These are phyloP conservation scores for Leccinellum rugosiceps DNA, from an alignment of 768 basidiomycete genomes.

Conservation along the genomic window DNA sequence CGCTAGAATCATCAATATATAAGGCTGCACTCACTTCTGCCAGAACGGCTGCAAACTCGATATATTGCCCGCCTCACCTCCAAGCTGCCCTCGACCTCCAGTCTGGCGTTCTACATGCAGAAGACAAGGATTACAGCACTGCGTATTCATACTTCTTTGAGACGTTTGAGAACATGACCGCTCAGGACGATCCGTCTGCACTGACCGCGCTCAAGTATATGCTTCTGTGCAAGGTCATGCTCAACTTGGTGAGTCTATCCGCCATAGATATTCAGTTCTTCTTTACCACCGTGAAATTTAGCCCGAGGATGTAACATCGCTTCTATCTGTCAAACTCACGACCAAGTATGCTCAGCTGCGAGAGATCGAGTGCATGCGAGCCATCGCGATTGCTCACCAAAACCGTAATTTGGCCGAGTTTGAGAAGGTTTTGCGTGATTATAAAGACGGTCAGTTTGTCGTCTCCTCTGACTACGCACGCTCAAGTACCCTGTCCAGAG, in stretches of 20 bases:
- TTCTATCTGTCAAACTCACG: slow-evolving; percentile 84
- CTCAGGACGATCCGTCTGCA: slow-evolving; percentile 73
- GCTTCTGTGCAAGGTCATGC: slow-evolving; percentile 97
- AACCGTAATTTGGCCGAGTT: slow-evolving; percentile 87
- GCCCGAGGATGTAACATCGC: slow-evolving; percentile 91
- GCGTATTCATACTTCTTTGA: slow-evolving; percentile 98
- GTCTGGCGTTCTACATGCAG: slow-evolving; percentile 84
- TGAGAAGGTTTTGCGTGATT: slow-evolving; percentile 81
- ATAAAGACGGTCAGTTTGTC: slow-evolving; percentile 61
- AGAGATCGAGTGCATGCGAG: slow-evolving; percentile 95
- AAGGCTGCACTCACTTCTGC: slow-evolving; percentile 88
- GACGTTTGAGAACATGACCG: slow-evolving; percentile 84
- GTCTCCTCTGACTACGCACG: neutral
- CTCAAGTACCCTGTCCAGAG: slow-evolving; percentile 45
- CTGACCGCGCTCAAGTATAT: slow-evolving; percentile 94
- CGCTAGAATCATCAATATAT: neutral
- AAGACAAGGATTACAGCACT: slow-evolving; percentile 97
- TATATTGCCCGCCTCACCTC: slow-evolving; percentile 82
- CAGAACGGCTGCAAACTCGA: slow-evolving; percentile 90
- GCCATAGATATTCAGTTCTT: neutral
- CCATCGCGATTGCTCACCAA: slow-evolving; percentile 91
- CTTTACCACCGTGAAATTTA: slow-evolving; percentile 28
- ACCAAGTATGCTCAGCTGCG: slow-evolving; percentile 81
- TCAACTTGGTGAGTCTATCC: slow-evolving; percentile 69
- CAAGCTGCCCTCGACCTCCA: slow-evolving; percentile 64